Conservation (phyloP, 2,329 filamentous ascomycete species). For the Arthrobotrys iridis region DNA sequence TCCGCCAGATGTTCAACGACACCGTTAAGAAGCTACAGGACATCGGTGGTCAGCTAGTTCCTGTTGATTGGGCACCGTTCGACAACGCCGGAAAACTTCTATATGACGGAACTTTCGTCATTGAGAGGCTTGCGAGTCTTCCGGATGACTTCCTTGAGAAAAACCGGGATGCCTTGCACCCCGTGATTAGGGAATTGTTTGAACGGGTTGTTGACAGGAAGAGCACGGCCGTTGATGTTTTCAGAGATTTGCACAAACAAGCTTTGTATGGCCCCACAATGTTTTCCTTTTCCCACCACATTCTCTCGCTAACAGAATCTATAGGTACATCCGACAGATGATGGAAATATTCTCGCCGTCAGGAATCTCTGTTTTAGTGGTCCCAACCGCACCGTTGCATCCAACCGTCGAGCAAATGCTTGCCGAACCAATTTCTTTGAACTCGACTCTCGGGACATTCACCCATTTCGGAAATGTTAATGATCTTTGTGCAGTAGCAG, state of each 20-base stretch:
- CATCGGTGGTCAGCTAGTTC: constrained; percentile 63
- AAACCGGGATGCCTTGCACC: constrained; percentile 64
- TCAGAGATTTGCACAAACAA: constrained; percentile 65
- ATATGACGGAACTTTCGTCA: constrained; percentile 70
- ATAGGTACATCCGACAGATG: constrained; percentile 62
- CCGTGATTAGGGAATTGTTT: constrained; percentile 65
- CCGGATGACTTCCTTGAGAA: constrained; percentile 60
- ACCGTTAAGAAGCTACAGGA: constrained; percentile 62
- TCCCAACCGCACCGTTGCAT: constrained; percentile 69
- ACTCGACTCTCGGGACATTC: constrained; percentile 68
- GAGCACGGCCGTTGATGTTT: constrained; percentile 65
- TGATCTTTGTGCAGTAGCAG: constrained; percentile 67
- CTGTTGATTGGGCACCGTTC: constrained; percentile 66
- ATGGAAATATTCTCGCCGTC: constrained; percentile 62
- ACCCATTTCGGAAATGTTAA: constrained; percentile 72
- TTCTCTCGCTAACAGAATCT: background rate
- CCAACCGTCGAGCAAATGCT: constrained; percentile 67
- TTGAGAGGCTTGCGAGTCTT: constrained; percentile 66
- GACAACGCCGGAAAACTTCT: constrained; percentile 67
- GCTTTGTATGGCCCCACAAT: constrained; percentile 57
- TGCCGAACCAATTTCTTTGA: constrained; percentile 67
- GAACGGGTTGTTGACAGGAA: constrained; percentile 61
- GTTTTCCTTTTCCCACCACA: background rate
- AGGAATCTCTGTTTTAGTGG: constrained; percentile 65
- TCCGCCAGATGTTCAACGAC: constrained; percentile 63